phyloP scores from a whole-genome alignment of 345 rosid genomes.

The Citrus maxima region DNA sequence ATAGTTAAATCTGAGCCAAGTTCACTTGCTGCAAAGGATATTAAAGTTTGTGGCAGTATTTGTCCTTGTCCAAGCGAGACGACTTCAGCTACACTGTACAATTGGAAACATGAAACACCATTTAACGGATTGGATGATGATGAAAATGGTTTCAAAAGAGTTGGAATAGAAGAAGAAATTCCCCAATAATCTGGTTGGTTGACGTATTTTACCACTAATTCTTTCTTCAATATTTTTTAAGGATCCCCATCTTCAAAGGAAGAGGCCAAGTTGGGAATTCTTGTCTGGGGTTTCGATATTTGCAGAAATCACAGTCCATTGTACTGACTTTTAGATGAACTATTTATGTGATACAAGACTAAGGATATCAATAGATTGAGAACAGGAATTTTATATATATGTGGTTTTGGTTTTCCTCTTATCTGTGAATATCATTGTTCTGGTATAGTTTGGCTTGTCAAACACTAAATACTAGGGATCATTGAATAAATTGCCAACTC shows the following conservation, averaged over 20 bases:
- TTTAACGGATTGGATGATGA: constrained; percentile 10
- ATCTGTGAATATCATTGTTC: not conserved
- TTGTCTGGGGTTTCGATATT: constrained; percentile 46
- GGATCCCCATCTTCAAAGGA: constrained; percentile 23
- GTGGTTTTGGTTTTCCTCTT: not conserved
- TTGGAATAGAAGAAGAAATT: constrained; percentile 13
- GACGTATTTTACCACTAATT: constrained; percentile 15
- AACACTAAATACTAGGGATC: not conserved
- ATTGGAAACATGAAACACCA: constrained; percentile 18
- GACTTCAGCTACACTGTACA: constrained; percentile 6
- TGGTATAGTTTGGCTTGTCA: not conserved
- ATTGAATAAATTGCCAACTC: not conserved
- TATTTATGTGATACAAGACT: not conserved
- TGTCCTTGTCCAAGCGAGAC: constrained; percentile 6
- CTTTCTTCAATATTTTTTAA: constrained; percentile 16
- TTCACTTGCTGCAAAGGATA: constrained; percentile 11
- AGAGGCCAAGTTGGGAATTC: constrained; percentile 14
- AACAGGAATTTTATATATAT: not conserved
- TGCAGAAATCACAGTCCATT: constrained; percentile 39
- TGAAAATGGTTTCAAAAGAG: constrained; percentile 20
- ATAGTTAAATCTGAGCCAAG: constrained; percentile 4
- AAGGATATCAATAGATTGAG: not conserved
- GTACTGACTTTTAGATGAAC: constrained; percentile 18
- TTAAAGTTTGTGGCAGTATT: constrained; percentile 10
- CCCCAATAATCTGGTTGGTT: not conserved